Percentiles rank a stretch among this genome's conserved stretches.
These are phyloP conservation scores for Penicillium polonicum DNA, from an alignment of 2,329 filamentous ascomycete genomes.

Conservation along the genomic window DNA sequence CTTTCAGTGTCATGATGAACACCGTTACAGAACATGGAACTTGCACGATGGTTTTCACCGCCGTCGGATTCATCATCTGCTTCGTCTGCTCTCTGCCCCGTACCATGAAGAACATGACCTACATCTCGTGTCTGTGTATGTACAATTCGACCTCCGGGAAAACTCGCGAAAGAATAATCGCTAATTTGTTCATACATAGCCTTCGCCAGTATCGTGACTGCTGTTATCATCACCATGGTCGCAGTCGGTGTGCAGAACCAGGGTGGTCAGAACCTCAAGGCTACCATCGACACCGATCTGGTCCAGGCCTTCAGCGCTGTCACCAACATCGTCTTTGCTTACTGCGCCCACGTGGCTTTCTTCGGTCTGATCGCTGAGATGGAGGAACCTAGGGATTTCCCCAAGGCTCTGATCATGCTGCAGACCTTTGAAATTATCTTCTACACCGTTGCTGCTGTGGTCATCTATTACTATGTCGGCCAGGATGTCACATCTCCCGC, in stretches of 20 bases:
- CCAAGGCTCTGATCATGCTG: slow-evolving; percentile 61
- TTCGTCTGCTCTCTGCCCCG: slow-evolving; percentile 60
- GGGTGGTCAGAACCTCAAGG: slow-evolving; percentile 36
- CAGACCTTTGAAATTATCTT: slow-evolving; percentile 59
- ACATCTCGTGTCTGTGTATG: slow-evolving; percentile 58
- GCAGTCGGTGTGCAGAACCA: slow-evolving; percentile 57
- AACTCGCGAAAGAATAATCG: background rate
- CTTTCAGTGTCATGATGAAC: slow-evolving; percentile 67
- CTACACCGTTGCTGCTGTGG: slow-evolving; percentile 65
- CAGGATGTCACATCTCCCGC: slow-evolving; percentile 62
- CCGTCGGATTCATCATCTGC: slow-evolving; percentile 59
- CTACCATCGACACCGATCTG: slow-evolving; percentile 47
- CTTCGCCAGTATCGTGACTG: slow-evolving; percentile 62
- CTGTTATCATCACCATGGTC: slow-evolving; percentile 67
- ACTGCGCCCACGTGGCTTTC: slow-evolving; percentile 67
- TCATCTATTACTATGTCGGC: slow-evolving; percentile 68
- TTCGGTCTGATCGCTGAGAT: slow-evolving; percentile 66
- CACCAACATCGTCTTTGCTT: slow-evolving; percentile 69
- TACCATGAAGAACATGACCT: slow-evolving; percentile 62
- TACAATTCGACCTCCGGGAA: background rate
- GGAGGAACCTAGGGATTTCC: slow-evolving; percentile 58
- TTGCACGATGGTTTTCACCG: slow-evolving; percentile 63
- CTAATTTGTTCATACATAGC: slow-evolving; percentile 35
- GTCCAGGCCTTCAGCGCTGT: slow-evolving; percentile 60
- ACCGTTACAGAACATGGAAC: slow-evolving; percentile 60